These are phyloP conservation scores for Chamaecrista fasciculata DNA, from an alignment of 306 rosid species.

Conservation along the genomic window DNA sequence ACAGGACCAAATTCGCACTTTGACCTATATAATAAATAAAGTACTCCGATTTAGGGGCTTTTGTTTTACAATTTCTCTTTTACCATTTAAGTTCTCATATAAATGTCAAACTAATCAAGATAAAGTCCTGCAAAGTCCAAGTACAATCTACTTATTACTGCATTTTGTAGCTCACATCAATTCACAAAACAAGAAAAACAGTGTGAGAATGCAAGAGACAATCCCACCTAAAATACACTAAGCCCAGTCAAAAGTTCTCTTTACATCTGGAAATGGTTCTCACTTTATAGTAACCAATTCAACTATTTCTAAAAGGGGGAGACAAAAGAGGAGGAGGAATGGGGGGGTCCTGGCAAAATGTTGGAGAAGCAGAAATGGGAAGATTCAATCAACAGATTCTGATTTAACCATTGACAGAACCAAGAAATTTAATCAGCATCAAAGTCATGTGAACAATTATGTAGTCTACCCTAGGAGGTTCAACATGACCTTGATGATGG, in stretches of 20 bases:
- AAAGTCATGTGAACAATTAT: slow-evolving; percentile 19
- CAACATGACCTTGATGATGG: slow-evolving; percentile 7
- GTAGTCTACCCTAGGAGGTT: background rate
- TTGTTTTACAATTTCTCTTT: background rate
- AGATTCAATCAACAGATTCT: slow-evolving; percentile 20
- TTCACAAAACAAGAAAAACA: background rate
- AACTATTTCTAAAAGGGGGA: slow-evolving; percentile 14
- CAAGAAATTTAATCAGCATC: slow-evolving; percentile 21
- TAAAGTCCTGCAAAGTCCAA: background rate
- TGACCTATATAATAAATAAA: no score
- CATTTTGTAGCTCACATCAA: background rate
- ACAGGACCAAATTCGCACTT: no score
- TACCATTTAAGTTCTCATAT: background rate
- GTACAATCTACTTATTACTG: background rate
- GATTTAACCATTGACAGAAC: slow-evolving; percentile 26
- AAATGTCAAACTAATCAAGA: background rate
- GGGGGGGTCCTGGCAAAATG: slow-evolving; percentile 14
- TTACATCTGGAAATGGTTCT: slow-evolving; percentile 36
- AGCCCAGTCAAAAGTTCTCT: slow-evolving; percentile 32
- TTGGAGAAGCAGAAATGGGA: slow-evolving; percentile 9
- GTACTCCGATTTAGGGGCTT: slow-evolving; percentile 14
- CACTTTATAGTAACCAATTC: slow-evolving; percentile 27
- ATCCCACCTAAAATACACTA: background rate
- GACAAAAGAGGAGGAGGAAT: background rate
- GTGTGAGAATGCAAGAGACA: slow-evolving; percentile 18